Base-by-base conservation (phyloP, 768 basidiomycete species). In the Albatrellus ellisii region DNA sequence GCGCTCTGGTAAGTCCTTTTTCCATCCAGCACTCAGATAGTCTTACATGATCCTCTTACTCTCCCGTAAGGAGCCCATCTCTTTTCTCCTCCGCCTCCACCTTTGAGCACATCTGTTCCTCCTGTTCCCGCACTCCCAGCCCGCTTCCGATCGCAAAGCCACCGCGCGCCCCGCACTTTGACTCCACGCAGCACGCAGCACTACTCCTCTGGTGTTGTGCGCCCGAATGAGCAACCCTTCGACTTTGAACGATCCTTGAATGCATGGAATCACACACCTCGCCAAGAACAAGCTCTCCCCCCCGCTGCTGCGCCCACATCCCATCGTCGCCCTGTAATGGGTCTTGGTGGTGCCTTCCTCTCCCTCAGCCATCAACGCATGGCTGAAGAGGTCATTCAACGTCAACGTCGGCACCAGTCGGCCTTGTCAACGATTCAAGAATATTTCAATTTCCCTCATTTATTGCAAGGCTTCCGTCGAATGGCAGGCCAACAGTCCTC, bases 331-430 rank as follows among this genome's bases (percentile, higher is more conserved):
- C 81, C 81, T 15, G 46, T 62, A 6, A 73, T 83, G 66, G 76
- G 75, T 11, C 56, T 83, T 18, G 80, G 80, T 6, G 80, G 80
- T 17, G 79, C 73, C 2, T 50, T 81, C 3, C 59, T 80, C 5
- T 64, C 77, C 8, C 52, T 62, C 14, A 59, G 59, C 31, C 55
- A 61, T 10, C 62, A 49, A 15, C 43, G 38, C 4, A 41, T 46
- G 12, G 36, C 22, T 14, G 45, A 52, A 18, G 33, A 39, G 31
- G 31, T 24, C 42, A 6, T 51, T 43, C 24, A 44, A 43, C 34
- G 35, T 28, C 40, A 43, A 38, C 36, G 39, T 21, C n/a, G n/a
- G n/a, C n/a, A n/a, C n/a, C n/a, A n/a, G n/a, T n/a, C n/a, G n/a
- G n/a, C n/a, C n/a, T n/a, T n/a, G n/a, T n/a, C n/a, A n/a, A n/a